Base-by-base conservation (phyloP, 139 green algal species). In the Coelastrella sp. region DNA sequence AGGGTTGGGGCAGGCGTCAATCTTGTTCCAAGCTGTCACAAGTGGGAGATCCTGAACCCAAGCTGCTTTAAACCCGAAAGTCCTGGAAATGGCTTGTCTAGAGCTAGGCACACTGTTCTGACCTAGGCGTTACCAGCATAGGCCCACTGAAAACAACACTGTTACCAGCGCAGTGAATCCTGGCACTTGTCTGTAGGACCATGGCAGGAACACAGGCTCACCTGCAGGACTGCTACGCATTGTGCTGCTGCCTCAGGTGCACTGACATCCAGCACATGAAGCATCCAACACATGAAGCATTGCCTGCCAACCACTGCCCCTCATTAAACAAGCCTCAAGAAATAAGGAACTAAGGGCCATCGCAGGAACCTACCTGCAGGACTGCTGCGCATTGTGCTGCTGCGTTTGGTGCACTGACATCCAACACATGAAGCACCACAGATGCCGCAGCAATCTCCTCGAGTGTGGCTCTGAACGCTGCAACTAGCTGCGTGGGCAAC, bases 11-110 rank as follows among this genome's bases (percentile, higher is more conserved):
- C 90, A 94, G 0, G 90, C 89, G 80, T 99, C 98, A 10, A 97
- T 91, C 95, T 99, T 99, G 95, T 99, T 99, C 98, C 98, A 99
- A 19, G 98, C 97, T 0, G 95, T 97, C 4, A 99, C 32, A 8
- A 96, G 71, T 5, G 98, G 97, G 3, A 98, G 92, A 60, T 94
- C 60, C 7, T 85, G 75, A 5, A 97, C 93, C 4, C 90, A 47
- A 47, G 32, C 32, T 47, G 32, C 32, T 47, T 47, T 47, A 47
- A 47, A 47, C 32, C 32, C 0, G 32, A 47, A 47, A 47, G 32
- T 47, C 32, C 32, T 47, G 32, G 32, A 1, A 47, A 47, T 47
- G 32, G 32, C 32, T 47, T 47, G 32, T 47, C 32, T 47, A 47
- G 32, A 47, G 32, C 32, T 47, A 47, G 32, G 32, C 0, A 47